Base-by-base conservation (phyloP, 2,329 filamentous ascomycete genomes). In the Stachybotrys chlorohalonatus region DNA sequence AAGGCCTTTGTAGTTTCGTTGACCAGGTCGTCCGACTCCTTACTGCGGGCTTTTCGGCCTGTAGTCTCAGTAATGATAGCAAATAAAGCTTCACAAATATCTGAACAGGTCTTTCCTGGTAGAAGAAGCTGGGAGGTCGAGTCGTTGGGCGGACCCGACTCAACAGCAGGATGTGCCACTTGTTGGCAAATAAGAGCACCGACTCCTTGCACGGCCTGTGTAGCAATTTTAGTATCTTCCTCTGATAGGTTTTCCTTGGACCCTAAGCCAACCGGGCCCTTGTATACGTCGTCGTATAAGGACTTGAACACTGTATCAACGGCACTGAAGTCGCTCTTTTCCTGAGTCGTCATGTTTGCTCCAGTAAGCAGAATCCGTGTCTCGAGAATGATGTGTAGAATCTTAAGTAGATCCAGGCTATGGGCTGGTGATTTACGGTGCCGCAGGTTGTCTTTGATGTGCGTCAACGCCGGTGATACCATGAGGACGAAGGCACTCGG, bases 331-430 rank as follows among this genome's bases (percentile, higher is more conserved):
- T 67, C 69, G 42, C 62, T 64, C 50, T 66, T 70, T 30, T 72
- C 75, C 47, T 68, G 68, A n/a, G 57, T 59, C 4, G 63, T 64
- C 60, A 72, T 65, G 1, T 64, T 60, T 6, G 60, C 57, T 13
- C 68, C 65, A 11, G 72, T 64, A 2, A 79, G 64, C 3, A 73
- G 60, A 32, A 73, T 62, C 3, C 78, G 69, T 2, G 75, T 73
- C 57, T 76, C 75, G 24, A 84, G 65, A 7, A 82, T 64, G 1
- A 78, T 75, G 52, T 78, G 77, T 6, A 83, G 60, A 1, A 83
- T 67, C 16, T 74, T 73, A 2, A 83, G 61, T 1, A 83, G 70
- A 55, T 81, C 77, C n/a, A 74, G 72, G 32, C 73, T 75, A 56
- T 83, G 80, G 3, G 71, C 67, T 5, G 72, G 64, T 1, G 78